Conservation (phyloP, 108 stramenopile genomes). For the Pseudonitzschia delicatissima region DNA sequence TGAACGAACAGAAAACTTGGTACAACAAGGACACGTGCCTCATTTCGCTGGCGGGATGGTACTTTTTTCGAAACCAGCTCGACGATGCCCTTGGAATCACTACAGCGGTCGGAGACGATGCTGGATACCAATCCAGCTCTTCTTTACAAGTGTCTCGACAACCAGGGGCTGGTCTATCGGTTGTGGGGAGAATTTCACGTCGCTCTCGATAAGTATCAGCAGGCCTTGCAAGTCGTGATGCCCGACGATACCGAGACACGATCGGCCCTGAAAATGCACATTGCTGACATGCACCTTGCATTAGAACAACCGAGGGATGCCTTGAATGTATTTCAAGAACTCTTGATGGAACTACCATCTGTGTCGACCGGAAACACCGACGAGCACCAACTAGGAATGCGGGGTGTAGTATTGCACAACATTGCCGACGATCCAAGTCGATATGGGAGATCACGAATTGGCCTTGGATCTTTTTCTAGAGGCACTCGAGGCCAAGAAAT, state of each 20-base stretch:
- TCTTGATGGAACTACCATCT: not conserved
- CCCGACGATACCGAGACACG: constrained; percentile 4
- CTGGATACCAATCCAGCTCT: constrained; percentile 33
- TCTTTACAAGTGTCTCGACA: constrained; percentile 42
- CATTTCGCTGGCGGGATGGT: constrained; percentile 46
- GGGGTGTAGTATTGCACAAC: constrained; percentile 46
- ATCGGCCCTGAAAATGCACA: constrained; percentile 30
- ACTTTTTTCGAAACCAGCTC: constrained; percentile 25
- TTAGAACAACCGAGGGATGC: constrained; percentile 33
- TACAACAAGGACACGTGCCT: constrained; percentile 34
- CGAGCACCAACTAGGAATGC: constrained; percentile 13
- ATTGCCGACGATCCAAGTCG: constrained; percentile 40
- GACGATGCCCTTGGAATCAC: constrained; percentile 24
- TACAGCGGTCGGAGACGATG: constrained; percentile 30
- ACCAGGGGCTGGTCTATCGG: constrained; percentile 47
- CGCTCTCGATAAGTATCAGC: constrained; percentile 43
- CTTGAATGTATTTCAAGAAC: constrained; percentile 25
- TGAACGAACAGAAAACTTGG: constrained; percentile 10
- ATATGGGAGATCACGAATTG: constrained; percentile 27
- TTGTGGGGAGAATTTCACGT: constrained; percentile 29
- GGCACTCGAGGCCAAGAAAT: constrained; percentile 30
- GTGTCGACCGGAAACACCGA: not conserved
- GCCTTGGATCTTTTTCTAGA: constrained; percentile 29
- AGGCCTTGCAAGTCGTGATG: constrained; percentile 38
- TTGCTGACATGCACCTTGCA: constrained; percentile 37